phyloP scores from a whole-genome alignment of 257 asterid genomes.

The Solanum boliviense region DNA sequence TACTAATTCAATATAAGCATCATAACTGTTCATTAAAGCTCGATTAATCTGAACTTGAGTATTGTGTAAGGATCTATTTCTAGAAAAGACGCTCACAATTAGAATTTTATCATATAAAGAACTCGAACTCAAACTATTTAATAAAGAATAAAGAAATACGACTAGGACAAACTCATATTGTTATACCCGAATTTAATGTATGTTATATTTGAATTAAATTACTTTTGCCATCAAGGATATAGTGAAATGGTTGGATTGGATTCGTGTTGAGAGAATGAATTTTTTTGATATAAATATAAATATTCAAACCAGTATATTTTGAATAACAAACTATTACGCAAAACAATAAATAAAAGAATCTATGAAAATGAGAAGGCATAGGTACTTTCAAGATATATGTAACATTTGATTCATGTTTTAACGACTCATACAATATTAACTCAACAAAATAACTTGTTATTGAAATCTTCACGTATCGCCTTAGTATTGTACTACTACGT shows the following conservation, averaged over 20 bases:
- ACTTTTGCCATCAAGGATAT: neutral
- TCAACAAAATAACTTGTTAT: neutral
- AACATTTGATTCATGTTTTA: neutral
- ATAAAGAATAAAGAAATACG: too few species aligned
- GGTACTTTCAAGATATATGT: neutral
- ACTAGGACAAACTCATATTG: neutral
- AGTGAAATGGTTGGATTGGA: too few species aligned
- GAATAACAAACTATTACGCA: neutral
- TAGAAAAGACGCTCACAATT: accelerated
- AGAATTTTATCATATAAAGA: accelerated
- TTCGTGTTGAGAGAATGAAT: neutral
- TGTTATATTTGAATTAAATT: neutral
- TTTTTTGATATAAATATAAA: too few species aligned
- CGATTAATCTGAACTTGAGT: accelerated
- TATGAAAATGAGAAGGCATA: neutral
- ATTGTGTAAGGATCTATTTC: too few species aligned
- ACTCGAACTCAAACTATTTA: too few species aligned
- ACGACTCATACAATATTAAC: neutral
- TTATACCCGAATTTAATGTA: too few species aligned
- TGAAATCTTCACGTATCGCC: neutral
- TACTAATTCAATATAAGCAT: too few species aligned
- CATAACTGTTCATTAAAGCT: neutral
- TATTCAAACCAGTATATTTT: neutral
- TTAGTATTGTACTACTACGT: neutral
- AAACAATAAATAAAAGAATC: too few species aligned